Conservation (phyloP, 225 moss, liverwort and hornwort genomes). For the Sphagnum tenellum region DNA sequence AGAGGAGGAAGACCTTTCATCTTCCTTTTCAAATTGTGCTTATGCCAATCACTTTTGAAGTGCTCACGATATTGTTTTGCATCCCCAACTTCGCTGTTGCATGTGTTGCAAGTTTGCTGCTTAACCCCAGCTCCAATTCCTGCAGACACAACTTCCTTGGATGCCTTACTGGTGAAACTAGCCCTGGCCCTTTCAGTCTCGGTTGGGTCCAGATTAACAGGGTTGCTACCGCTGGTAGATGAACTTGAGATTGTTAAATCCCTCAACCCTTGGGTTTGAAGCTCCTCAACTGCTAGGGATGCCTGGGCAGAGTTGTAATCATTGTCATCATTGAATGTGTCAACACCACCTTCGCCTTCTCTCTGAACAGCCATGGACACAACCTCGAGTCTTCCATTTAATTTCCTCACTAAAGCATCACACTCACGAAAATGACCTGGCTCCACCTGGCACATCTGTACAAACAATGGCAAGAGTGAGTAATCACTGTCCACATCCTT, state of each 20-base stretch:
- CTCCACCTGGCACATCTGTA: slow-evolving; percentile 90
- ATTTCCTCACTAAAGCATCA: slow-evolving; percentile 72
- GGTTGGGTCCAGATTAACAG: slow-evolving; percentile 2
- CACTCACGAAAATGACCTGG: slow-evolving; percentile 97
- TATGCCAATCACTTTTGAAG: slow-evolving; percentile 98
- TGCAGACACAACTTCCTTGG: slow-evolving; percentile 17
- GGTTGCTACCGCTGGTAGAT: slow-evolving; percentile 13
- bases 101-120: slow-evolving; percentile 91
- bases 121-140: slow-evolving; percentile 27
- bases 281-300: slow-evolving; percentile 26
- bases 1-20: slow-evolving; percentile 68
- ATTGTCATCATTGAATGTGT: slow-evolving; percentile 72
- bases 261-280: slow-evolving; percentile 22
- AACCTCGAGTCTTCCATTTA: slow-evolving; percentile 85
- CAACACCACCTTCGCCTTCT: slow-evolving; percentile 91
- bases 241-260: slow-evolving; percentile 36
- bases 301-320: slow-evolving; percentile 35
- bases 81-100: slow-evolving; percentile 83
- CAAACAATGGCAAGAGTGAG: not conserved
- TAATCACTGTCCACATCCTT: too few species aligned
- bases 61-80: slow-evolving; percentile 95
- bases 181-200: slow-evolving; percentile 11
- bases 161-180: not conserved
- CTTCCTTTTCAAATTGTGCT: slow-evolving; percentile 96
- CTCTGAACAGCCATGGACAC: slow-evolving; percentile 95